phyloP scores from a whole-genome alignment of 345 rosid species.

The Hibiscus syriacus region DNA sequence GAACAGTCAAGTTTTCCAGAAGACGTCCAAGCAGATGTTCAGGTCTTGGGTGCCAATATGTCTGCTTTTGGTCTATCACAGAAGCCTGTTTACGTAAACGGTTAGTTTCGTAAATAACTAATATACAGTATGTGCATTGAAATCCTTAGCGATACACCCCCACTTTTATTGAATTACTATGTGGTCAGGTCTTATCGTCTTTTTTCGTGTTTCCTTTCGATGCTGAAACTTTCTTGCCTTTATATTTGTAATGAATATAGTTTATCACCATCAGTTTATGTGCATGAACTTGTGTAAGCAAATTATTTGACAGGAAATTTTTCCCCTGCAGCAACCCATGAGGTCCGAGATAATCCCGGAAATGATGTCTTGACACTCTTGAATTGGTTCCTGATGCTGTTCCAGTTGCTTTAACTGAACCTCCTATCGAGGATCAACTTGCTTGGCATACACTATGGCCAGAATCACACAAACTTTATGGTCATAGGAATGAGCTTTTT shows the following conservation, averaged over 20 bases:
- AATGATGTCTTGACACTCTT: conserved; percentile 64
- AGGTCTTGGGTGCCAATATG: conserved; percentile 89
- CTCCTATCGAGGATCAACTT: conserved; percentile 91
- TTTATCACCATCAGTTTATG: too few species aligned
- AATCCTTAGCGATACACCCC: background rate
- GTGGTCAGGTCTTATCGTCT: background rate
- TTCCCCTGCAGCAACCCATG: conserved; percentile 50
- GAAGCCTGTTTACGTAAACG: conserved; percentile 74
- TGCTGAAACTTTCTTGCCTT: background rate
- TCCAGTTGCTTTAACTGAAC: conserved; percentile 76
- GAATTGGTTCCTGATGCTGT: conserved; percentile 92
- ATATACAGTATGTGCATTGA: too few species aligned
- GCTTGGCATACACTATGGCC: conserved; percentile 93
- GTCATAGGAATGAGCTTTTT: conserved; percentile 90
- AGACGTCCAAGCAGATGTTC: conserved; percentile 49
- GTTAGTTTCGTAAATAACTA: conserved; percentile 25
- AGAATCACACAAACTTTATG: conserved; percentile 86
- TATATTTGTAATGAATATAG: too few species aligned
- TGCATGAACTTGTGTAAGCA: too few species aligned
- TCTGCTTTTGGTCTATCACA: conserved; percentile 94
- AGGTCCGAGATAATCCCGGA: conserved; percentile 34
- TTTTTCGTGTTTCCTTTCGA: background rate
- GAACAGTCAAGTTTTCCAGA: conserved; percentile 41
- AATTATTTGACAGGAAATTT: conserved; percentile 1
- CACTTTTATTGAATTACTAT: background rate